Evolutionary conservation across 73 alveolate species (phyloP).

Genomic region (Paramecium sonneborni): DNA sequence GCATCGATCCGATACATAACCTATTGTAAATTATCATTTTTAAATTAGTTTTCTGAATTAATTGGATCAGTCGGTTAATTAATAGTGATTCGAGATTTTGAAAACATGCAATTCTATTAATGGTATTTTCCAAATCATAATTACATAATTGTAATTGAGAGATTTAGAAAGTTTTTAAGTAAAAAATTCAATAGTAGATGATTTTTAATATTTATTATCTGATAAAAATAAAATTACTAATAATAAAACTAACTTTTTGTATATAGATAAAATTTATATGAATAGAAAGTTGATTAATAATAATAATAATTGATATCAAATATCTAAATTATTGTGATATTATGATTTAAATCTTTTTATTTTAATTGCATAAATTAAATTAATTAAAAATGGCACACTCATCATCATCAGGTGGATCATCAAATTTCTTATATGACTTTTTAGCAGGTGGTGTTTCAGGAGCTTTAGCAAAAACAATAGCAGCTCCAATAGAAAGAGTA

Average conservation of each 20-base stretch:
- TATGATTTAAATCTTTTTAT: not conserved
- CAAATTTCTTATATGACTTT: not conserved
- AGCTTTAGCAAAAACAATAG: conserved; percentile 77
- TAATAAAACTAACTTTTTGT: too few species aligned
- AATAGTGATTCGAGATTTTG: not conserved
- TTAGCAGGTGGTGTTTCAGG: conserved; percentile 76
- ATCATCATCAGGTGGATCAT: not conserved
- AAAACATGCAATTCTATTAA: not conserved
- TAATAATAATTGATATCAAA: not conserved
- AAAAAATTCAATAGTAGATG: not conserved
- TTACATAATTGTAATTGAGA: not conserved
- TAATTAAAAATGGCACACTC: not conserved
- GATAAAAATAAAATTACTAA: too few species aligned
- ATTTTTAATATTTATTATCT: not conserved
- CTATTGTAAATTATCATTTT: not conserved
- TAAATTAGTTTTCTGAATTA: not conserved
- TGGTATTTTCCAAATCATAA: conserved; percentile 2
- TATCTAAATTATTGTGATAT: not conserved
- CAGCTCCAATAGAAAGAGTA: conserved; percentile 86
- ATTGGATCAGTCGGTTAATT: conserved; percentile 3
- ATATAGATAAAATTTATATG: too few species aligned
- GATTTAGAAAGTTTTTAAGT: not conserved
- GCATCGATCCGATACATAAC: conserved; percentile 11
- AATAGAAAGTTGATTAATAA: too few species aligned
- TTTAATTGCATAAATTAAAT: not conserved